Conservation (phyloP, 2,329 filamentous ascomycete species). For the Metarhizium guizhouense region DNA sequence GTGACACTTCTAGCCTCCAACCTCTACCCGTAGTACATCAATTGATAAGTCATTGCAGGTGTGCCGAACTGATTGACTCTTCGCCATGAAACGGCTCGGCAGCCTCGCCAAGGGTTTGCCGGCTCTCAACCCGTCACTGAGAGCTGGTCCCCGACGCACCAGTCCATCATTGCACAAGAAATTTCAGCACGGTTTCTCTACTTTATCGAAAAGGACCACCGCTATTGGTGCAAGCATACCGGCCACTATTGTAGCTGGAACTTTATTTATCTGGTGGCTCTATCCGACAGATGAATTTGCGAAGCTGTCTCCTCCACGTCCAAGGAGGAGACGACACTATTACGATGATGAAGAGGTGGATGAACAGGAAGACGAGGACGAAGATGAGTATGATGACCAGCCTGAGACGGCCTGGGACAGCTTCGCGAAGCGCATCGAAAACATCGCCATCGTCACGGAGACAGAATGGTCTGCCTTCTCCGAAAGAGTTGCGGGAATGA, state of each 20-base stretch:
- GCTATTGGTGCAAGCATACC: conserved; percentile 14
- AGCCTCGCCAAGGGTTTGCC: conserved; percentile 7
- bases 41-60: neutral
- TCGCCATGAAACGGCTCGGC: conserved; percentile 8
- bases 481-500: conserved; percentile 55
- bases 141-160: neutral
- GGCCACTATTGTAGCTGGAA: conserved; percentile 23
- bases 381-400: conserved; percentile 11
- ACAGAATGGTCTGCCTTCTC: conserved; percentile 46
- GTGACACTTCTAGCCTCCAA: neutral
- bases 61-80: neutral
- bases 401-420: conserved; percentile 36
- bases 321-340: conserved; percentile 5
- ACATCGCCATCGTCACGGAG: conserved; percentile 45
- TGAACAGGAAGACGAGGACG: conserved; percentile 11
- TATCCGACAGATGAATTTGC: conserved; percentile 35
- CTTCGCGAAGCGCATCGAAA: conserved; percentile 38
- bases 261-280: conserved; percentile 33
- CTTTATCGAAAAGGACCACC: neutral
- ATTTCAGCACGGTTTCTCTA: conserved; percentile 3
- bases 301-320: conserved; percentile 18
- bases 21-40: neutral
- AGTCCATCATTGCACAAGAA: neutral
- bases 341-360: conserved; percentile 3
- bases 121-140: conserved; percentile 1